These are phyloP conservation scores for Pisolithus orientalis DNA, from an alignment of 768 basidiomycete species.

Conservation along the genomic window DNA sequence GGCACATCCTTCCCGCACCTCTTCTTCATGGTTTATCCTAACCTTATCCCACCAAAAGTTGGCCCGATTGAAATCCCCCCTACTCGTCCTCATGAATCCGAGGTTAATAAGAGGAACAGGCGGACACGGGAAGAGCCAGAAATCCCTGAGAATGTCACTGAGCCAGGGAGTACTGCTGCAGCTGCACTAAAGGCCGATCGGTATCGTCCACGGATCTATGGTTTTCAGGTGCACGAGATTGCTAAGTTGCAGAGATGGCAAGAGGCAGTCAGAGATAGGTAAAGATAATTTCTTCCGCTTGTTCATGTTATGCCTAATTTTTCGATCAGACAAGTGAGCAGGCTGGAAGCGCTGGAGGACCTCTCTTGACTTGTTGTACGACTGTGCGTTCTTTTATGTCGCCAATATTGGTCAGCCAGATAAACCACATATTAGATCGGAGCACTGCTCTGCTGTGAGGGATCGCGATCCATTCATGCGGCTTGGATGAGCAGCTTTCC, in stretches of 20 bases:
- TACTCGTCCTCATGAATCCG: slow-evolving; percentile 22
- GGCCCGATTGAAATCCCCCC: slow-evolving; percentile 38
- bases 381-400: background rate
- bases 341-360: slow-evolving; percentile 44
- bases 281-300: slow-evolving; percentile 3
- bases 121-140: slow-evolving; percentile 52
- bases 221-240: slow-evolving; percentile 92
- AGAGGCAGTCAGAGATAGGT: slow-evolving; percentile 86
- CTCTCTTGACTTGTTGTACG: background rate
- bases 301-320: slow-evolving; percentile 3
- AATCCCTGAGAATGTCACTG: slow-evolving; percentile 50
- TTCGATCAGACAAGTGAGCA: slow-evolving; percentile 37
- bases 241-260: slow-evolving; percentile 96
- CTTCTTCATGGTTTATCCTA: slow-evolving; percentile 94
- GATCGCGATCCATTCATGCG: no score
- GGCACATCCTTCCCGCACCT: slow-evolving; percentile 98
- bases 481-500: no score
- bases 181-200: slow-evolving; percentile 88
- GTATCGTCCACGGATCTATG: slow-evolving; percentile 91
- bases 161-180: slow-evolving; percentile 68
- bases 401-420: background rate
- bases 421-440: no score
- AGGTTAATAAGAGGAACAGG: slow-evolving; percentile 30
- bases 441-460: no score
- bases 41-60: slow-evolving; percentile 81